Evolutionary conservation across 1,284 basidiomycete genomes (phyloP), one percentile per base, ranked within the genome.

Genomic region (Earliella scabrosa): DNA sequence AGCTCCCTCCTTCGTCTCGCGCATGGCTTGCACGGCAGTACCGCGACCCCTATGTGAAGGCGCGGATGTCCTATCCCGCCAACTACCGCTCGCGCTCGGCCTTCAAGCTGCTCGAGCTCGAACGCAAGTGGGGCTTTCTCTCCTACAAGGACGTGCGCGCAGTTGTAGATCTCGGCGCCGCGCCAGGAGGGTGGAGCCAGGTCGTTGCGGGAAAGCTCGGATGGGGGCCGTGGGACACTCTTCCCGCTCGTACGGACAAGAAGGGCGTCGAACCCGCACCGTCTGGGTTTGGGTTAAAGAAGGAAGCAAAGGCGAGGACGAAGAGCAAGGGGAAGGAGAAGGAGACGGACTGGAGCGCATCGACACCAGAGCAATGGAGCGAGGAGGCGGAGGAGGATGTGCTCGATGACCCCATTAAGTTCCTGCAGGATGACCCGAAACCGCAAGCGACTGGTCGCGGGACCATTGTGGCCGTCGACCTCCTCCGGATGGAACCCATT

Each of bases 121-220:
- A 90, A 65, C 71, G 77, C 2, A 72, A 77, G 43, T 83, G 75
- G 27, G 62, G 71, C 3, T 82, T 93, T 56, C 74, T 92, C 39
- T 71, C 74, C 5, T 75, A 77, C 40, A 72, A 71, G 9, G 78
- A 85, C 56, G 80, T 88, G 1, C 73, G 70, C 4, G 77, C 82
- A 20, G 85, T 95, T 0, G 84, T 95, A 2, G 93, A 95, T 71
- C 81, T 96, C 24, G 93, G 93, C 31, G 90, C 90, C 1, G 92
- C 93, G 1, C 93, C 93, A 0, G 93, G 93, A 5, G 92, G 93
- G 0, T 95, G 93, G 93, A 88, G 87, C 54, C 92, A 95, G 66
- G 91, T 93, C 20, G 86, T 86, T 10, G 86, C 88, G 0, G 77
- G 77, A 23, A 80, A 82, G 60, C 70, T 88, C 45, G 71, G 69